These are phyloP conservation scores for Mrakia gelida DNA, from an alignment of 768 basidiomycete genomes.

Conservation along the genomic window DNA sequence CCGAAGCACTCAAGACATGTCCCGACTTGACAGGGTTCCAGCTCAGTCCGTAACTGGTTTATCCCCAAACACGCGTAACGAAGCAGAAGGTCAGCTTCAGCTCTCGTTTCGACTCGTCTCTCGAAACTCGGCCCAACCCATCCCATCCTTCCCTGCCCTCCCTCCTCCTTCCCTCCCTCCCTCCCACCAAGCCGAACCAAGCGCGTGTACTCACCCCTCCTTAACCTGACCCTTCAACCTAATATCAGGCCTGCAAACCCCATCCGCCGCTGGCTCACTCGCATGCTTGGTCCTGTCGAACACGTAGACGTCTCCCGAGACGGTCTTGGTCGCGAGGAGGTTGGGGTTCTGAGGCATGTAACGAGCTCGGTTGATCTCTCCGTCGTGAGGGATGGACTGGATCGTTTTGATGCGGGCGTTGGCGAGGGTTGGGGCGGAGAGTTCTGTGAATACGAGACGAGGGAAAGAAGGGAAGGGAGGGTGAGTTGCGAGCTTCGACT, in stretches of 20 bases:
- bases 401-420: conserved; percentile 76
- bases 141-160: background rate
- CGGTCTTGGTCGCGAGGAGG: conserved; percentile 88
- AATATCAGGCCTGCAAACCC: conserved; percentile 83
- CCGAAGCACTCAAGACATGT: conserved; percentile 82
- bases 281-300: conserved; percentile 97
- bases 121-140: too few relatives aligned
- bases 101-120: too few relatives aligned
- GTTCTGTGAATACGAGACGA: conserved; percentile 49
- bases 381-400: conserved; percentile 89
- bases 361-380: conserved; percentile 93
- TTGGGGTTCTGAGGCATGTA: conserved; percentile 99
- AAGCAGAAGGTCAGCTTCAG: background rate
- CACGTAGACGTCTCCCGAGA: conserved; percentile 83
- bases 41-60: conserved; percentile 74
- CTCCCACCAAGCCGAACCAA: background rate
- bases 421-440: conserved; percentile 61
- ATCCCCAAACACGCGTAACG: too few relatives aligned
- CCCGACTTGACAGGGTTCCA: conserved; percentile 85
- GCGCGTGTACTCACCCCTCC: conserved; percentile 67
- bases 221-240: conserved; percentile 80
- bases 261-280: conserved; percentile 80
- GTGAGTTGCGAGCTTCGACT: background rate
- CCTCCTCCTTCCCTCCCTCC: background rate
- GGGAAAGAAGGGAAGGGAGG: background rate